phyloP scores from a whole-genome alignment of 2,329 filamentous ascomycete genomes.

The Aspergillus tanneri region DNA sequence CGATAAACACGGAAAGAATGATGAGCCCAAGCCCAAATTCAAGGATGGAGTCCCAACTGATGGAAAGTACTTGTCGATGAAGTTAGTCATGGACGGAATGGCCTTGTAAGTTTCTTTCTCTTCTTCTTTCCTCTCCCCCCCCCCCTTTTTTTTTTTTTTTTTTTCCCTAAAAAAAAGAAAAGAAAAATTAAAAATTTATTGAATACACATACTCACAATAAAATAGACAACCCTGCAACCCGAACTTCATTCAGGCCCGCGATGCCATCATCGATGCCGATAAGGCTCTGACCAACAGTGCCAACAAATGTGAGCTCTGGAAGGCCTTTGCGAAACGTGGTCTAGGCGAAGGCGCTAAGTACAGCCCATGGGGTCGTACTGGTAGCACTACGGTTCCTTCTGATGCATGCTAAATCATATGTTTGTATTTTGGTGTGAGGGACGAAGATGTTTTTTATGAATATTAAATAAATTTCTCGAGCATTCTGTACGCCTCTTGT shows the following conservation, averaged over 20 bases:
- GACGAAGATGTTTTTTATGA: too few species aligned
- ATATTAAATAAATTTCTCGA: too few species aligned
- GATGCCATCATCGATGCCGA: conserved; percentile 20
- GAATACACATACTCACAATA: too few species aligned
- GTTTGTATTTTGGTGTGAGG: too few species aligned
- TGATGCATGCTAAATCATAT: conserved; percentile 1
- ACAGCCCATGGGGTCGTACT: not conserved
- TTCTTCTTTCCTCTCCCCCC: too few species aligned
- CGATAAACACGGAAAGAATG: conserved; percentile 18
- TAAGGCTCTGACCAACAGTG: conserved; percentile 9
- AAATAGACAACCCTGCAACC: conserved; percentile 21
- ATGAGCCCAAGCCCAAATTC: conserved; percentile 6
- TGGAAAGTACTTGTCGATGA: conserved; percentile 18
- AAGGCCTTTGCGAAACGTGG: conserved; percentile 18
- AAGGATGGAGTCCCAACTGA: conserved; percentile 11
- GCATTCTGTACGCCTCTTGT: too few species aligned
- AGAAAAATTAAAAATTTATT: too few species aligned
- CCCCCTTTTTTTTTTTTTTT: too few species aligned
- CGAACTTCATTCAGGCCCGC: conserved; percentile 15
- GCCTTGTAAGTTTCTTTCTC: conserved; percentile 11
- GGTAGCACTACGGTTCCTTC: conserved; percentile 2
- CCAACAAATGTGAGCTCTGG: conserved; percentile 20
- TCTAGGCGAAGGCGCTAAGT: conserved; percentile 9
- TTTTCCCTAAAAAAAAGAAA: too few species aligned
- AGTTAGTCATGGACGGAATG: conserved; percentile 18